phyloP scores from a whole-genome alignment of 2,329 filamentous ascomycete genomes.

The Pseudocercospora musae region DNA sequence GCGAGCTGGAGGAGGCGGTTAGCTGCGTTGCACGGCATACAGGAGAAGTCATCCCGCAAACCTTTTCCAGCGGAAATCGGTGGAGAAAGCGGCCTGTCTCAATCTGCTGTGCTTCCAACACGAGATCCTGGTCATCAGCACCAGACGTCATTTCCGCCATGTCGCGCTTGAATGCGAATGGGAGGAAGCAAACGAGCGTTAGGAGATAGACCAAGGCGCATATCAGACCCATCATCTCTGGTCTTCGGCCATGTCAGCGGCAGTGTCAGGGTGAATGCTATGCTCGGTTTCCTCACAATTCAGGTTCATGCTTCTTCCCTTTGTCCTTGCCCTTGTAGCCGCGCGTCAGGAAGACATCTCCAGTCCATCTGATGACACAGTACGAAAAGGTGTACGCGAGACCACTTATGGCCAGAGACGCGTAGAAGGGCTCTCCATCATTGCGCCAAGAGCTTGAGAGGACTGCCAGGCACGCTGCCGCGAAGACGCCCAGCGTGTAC shows the following conservation, averaged over 20 bases:
- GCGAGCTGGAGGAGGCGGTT: conserved; percentile 61
- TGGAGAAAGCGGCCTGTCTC: conserved; percentile 84
- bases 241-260: conserved; percentile 48
- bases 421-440: conserved; percentile 84
- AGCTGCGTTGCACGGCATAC: conserved; percentile 48
- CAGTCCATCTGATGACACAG: conserved; percentile 89
- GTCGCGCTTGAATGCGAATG: conserved; percentile 97
- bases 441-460: conserved; percentile 77
- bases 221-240: conserved; percentile 93
- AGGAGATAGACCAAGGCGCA: conserved; percentile 91
- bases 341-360: conserved; percentile 79
- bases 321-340: conserved; percentile 89
- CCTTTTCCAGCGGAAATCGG: conserved; percentile 86
- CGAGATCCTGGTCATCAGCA: conserved; percentile 84
- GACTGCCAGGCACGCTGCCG: conserved; percentile 67
- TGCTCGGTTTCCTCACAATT: conserved; percentile 58
- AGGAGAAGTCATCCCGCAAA: conserved; percentile 17
- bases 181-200: conserved; percentile 85
- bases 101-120: conserved; percentile 68
- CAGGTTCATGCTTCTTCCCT: conserved; percentile 69
- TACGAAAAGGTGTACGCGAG: conserved; percentile 80
- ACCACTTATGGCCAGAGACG: conserved; percentile 80
- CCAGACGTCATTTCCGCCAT: conserved; percentile 93
- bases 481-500: conserved; percentile 60
- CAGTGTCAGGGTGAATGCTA: background rate